Evolutionary conservation across 306 rosid genomes (phyloP).

Genomic region (Vachellia collinsii): DNA sequence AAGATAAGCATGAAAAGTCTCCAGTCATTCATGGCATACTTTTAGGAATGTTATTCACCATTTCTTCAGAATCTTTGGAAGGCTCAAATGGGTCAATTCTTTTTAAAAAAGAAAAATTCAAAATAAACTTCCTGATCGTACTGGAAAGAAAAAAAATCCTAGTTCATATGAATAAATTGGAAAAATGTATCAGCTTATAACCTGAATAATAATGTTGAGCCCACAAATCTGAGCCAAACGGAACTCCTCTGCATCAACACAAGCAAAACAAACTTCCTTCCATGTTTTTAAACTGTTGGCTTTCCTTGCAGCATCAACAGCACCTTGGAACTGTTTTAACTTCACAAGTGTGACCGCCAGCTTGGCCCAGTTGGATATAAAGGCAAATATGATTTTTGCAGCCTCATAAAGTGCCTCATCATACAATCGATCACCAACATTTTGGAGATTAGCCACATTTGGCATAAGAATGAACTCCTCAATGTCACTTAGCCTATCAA

Average conservation of each 20-base stretch:
- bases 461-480: constrained; percentile 99
- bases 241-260: constrained; percentile 99
- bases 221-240: constrained; percentile 99
- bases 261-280: constrained; percentile 99
- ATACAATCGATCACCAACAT: constrained; percentile 90
- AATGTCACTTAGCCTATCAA: constrained; percentile 91
- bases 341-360: constrained; percentile 93
- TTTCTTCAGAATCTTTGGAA: constrained; percentile 12
- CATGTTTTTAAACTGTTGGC: constrained; percentile 99
- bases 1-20: constrained; percentile 21
- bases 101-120: neutral
- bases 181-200: constrained; percentile 34
- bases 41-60: constrained; percentile 25
- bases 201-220: constrained; percentile 96
- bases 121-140: neutral
- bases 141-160: neutral
- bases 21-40: constrained; percentile 20
- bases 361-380: constrained; percentile 99
- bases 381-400: constrained; percentile 90
- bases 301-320: constrained; percentile 99
- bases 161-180: neutral
- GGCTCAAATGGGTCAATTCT: constrained; percentile 27
- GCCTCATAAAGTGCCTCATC: constrained; percentile 97
- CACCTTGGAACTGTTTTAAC: constrained; percentile 95
- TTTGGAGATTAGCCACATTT: constrained; percentile 97